Percentiles rank a stretch among this genome's conserved stretches.
Conservation (phyloP, 352 stramenopile species). For the Globisporangium parvum region DNA sequence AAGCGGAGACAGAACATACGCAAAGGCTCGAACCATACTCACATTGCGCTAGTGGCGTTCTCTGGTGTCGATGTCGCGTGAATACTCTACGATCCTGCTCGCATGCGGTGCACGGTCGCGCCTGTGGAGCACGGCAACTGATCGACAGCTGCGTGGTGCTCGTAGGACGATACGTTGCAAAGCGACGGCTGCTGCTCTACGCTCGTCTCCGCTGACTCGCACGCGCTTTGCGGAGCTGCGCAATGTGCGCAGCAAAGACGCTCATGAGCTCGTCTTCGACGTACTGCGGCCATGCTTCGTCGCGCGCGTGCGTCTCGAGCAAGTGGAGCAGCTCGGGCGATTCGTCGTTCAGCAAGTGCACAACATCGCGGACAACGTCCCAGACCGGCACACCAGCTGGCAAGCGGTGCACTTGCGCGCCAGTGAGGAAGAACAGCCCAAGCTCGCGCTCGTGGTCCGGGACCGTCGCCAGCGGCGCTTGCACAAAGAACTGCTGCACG, state of each 20-base stretch:
- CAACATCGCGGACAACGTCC: constrained; percentile 37
- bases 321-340: constrained; percentile 49
- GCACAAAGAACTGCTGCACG: constrained; percentile 71
- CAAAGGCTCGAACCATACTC: too few species aligned
- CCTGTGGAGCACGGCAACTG: too few species aligned
- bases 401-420: constrained; percentile 34
- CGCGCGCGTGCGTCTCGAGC: constrained; percentile 37
- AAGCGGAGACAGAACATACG: too few species aligned
- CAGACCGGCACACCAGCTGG: constrained; percentile 36
- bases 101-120: too few species aligned
- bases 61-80: too few species aligned
- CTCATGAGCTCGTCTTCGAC: constrained; percentile 41
- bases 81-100: too few species aligned
- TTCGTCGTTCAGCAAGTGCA: constrained; percentile 23
- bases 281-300: constrained; percentile 46
- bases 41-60: too few species aligned
- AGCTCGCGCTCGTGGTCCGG: constrained; percentile 37
- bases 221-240: constrained; percentile 22
- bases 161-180: too few species aligned
- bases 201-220: constrained; percentile 17
- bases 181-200: not conserved
- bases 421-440: constrained; percentile 56
- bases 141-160: too few species aligned
- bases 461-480: constrained; percentile 26
- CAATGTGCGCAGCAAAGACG: constrained; percentile 27